Base-by-base conservation (phyloP, 75 land plant species). In the Pinus albicaulis region DNA sequence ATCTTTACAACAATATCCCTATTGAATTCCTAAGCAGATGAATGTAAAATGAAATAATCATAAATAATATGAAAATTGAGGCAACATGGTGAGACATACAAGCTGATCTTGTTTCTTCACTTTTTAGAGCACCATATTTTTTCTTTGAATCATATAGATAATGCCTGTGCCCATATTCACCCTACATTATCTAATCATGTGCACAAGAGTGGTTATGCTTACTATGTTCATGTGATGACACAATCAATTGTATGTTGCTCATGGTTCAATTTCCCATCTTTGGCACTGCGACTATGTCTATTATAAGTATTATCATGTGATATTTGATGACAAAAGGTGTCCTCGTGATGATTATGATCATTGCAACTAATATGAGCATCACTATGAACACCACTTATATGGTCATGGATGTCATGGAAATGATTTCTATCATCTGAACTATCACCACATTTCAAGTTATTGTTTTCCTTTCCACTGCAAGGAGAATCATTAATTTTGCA, bases 61-160 rank as follows among this genome's bases (percentile, higher is more conserved):
- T 76, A 3, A 82, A 76, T 12, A 98, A 96, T 60, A 96, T 90
- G 81, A 96, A 94, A 73, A 96, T 93, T 56, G 99, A 96, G 71
- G 98, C 78, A 48, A 8, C 71, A 60, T 60, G 61, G 34, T n/a
- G 70, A 59, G 28, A 23, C 69, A n/a, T 3, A 65, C 36, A 60
- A 1, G 5, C 70, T 57, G 11, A 28, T 74, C 22, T 74, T 20
- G 19, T 41, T 68, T 20, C 23, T 12, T 68, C 48, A 19, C n/a
- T 20, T 11, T 8, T 12, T 44, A 68, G 36, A 28, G 44, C 36
- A n/a, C 23, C 13, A 20, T 68, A 52, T 41, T 20, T 68, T 68
- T 34, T 68, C n/a, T 41, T 24, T 34, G 34, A 20, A 38, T 41
- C 71, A 41, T 41, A 3, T 61, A 11, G 0, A 23, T 23, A 25